Percentiles rank a stretch among this genome's conserved stretches.
phyloP scores from a whole-genome alignment of 1,139 yeast species.

The Lodderomyces orthopsilosis region DNA sequence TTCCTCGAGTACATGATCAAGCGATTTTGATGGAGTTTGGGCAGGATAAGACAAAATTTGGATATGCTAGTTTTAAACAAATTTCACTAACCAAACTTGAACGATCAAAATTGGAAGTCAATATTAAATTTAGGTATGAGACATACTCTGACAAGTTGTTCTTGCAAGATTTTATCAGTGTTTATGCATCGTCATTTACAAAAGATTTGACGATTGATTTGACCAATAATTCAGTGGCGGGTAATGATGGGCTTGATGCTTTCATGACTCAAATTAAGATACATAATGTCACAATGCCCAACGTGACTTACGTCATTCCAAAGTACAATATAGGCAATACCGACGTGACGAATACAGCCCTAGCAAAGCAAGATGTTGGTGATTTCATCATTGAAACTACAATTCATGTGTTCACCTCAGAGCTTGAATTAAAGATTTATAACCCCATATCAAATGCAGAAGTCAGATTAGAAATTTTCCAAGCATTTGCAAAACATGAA shows the following conservation, averaged over 20 bases:
- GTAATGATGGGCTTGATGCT: constrained; percentile 17
- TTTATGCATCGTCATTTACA: constrained; percentile 12
- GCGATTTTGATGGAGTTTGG: constrained; percentile 17
- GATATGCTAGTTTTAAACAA: constrained; percentile 15
- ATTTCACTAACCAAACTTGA: constrained; percentile 19
- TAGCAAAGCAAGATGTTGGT: constrained; percentile 1
- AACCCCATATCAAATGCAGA: constrained; percentile 51
- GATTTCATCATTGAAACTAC: constrained; percentile 38
- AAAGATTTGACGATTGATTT: constrained; percentile 12
- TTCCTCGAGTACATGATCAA: constrained; percentile 16
- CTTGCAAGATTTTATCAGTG: constrained; percentile 16
- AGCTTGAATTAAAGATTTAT: constrained; percentile 48
- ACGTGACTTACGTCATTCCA: constrained; percentile 11
- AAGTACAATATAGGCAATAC: not conserved
- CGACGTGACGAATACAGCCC: not conserved
- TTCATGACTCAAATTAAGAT: constrained; percentile 18
- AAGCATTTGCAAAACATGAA: constrained; percentile 47
- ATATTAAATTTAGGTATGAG: constrained; percentile 12
- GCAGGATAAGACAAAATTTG: constrained; percentile 18
- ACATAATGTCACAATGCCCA: constrained; percentile 17
- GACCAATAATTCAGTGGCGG: constrained; percentile 14
- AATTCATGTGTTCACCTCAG: constrained; percentile 51
- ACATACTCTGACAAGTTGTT: constrained; percentile 11
- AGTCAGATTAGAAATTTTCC: constrained; percentile 34
- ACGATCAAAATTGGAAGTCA: constrained; percentile 15